Evolutionary conservation across 2,329 filamentous ascomycete genomes (phyloP), one percentile per base, ranked within the genome.

Genomic region (Penicillium sp.): DNA sequence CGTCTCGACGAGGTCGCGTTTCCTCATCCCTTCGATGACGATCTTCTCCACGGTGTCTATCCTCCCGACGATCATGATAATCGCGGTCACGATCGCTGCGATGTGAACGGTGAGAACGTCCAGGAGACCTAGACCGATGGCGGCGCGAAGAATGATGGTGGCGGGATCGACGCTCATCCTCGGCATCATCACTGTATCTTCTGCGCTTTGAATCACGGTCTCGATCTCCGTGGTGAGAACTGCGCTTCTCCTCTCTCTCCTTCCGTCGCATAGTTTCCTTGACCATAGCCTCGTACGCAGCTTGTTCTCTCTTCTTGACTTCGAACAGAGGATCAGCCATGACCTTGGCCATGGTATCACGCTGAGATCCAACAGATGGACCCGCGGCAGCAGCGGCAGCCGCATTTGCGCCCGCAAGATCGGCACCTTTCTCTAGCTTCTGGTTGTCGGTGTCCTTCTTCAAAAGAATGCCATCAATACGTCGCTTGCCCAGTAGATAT

Each of bases 271-370:
- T 57, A 7, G 70, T 64, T 54, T 75, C 71, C 43, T 73, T 75
- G 49, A 76, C 70, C 63, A 69, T 66, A 18, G 66, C 68, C 47
- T 89, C 80, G 64, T 89, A 88, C 1, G 86, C 84, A 23, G 84
- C 84, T 67, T 91, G 87, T 65, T 97, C 90, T 64, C 94, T 86
- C 65, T 84, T 86, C 76, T 95, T 95, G 67, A 98, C 96, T 20
- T 90, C 88, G 27, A 97, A 74, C 60, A 98, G 77, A 0, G 93
- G 93, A 64, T 98, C 93, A 55, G 94, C 87, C 54, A 89, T 78
- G 38, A 97, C 84, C 73, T 98, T 98, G 39, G 82, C 71, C 24
- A 88, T 86, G 0, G 84, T 89, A 67, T 98, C 93, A 53, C 87
- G 78, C 13, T 82, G 76, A 3, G 80, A 86, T 63, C 88, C 89